Conservation (phyloP, 192 early-diverging fungal genomes). For the Jimgerdemannia lactiflua region DNA sequence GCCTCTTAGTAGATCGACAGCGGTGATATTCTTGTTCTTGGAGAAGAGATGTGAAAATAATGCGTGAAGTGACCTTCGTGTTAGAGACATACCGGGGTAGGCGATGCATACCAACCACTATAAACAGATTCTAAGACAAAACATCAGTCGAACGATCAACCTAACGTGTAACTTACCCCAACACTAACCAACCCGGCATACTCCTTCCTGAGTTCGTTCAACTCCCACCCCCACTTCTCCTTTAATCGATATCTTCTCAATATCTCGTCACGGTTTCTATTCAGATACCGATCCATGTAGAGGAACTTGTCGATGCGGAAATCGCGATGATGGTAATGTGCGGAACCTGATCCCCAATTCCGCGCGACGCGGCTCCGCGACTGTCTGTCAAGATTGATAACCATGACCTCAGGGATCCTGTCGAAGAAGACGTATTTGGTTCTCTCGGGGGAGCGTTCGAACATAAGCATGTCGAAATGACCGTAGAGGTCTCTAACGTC, state of each 20-base stretch:
- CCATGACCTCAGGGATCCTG: background rate
- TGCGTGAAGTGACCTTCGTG: too few relatives aligned
- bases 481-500: slow-evolving; percentile 15
- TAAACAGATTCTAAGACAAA: too few relatives aligned
- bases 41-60: background rate
- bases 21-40: background rate
- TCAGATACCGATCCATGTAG: slow-evolving; percentile 39
- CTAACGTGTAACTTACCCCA: background rate
- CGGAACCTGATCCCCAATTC: background rate
- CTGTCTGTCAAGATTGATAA: background rate
- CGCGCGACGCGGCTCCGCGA: background rate
- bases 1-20: background rate
- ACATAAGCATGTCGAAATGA: slow-evolving; percentile 27
- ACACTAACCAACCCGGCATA: background rate
- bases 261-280: slow-evolving; percentile 6
- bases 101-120: too few relatives aligned
- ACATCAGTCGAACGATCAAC: background rate
- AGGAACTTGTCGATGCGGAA: slow-evolving; percentile 8
- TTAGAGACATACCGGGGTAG: too few relatives aligned
- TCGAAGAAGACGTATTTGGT: background rate
- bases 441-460: slow-evolving; percentile 4
- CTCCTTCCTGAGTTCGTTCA: background rate
- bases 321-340: background rate
- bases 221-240: background rate
- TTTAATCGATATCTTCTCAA: background rate